Percentiles rank a stretch among this genome's conserved stretches.
phyloP scores from a whole-genome alignment of 148 eudicot species.

The Heliosperma pusillum region DNA sequence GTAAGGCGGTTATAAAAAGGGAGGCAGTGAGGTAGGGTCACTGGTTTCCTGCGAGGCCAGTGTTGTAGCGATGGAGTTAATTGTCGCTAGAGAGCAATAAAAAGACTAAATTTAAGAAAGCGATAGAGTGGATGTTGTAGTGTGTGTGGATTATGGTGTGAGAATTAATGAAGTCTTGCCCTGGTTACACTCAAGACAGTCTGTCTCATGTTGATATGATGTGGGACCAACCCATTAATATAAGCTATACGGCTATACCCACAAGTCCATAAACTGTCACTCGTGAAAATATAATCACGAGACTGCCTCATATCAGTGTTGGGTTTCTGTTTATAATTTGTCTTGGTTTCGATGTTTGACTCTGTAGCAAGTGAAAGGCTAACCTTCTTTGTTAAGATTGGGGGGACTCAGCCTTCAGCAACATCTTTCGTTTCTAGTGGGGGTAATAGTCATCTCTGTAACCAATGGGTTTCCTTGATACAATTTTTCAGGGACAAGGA shows the following conservation, averaged over 20 bases:
- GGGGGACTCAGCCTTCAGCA: neutral
- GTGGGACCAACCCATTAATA: too few relatives aligned
- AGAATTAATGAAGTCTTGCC: too few relatives aligned
- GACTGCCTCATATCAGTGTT: neutral
- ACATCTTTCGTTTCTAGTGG: neutral
- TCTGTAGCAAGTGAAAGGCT: neutral
- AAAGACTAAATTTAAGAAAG: too few relatives aligned
- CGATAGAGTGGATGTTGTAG: too few relatives aligned
- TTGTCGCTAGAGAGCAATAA: too few relatives aligned
- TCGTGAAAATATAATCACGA: neutral
- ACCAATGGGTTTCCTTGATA: neutral
- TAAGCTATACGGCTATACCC: neutral
- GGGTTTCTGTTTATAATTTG: neutral
- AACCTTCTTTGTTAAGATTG: neutral
- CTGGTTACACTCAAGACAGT: too few relatives aligned
- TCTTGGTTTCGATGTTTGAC: neutral
- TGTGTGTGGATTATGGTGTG: too few relatives aligned
- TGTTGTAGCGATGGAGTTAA: neutral
- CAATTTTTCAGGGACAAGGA: slow-evolving; percentile 75
- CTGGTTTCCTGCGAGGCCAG: neutral
- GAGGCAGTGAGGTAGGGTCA: too few relatives aligned
- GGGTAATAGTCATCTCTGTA: slow-evolving; percentile 1
- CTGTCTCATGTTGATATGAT: too few relatives aligned
- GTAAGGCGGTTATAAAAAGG: neutral
- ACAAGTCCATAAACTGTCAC: neutral